Percentiles rank a stretch among this genome's conserved stretches.
Conservation (phyloP, 768 basidiomycete genomes). For the Cystofilobasidium ferigula region DNA sequence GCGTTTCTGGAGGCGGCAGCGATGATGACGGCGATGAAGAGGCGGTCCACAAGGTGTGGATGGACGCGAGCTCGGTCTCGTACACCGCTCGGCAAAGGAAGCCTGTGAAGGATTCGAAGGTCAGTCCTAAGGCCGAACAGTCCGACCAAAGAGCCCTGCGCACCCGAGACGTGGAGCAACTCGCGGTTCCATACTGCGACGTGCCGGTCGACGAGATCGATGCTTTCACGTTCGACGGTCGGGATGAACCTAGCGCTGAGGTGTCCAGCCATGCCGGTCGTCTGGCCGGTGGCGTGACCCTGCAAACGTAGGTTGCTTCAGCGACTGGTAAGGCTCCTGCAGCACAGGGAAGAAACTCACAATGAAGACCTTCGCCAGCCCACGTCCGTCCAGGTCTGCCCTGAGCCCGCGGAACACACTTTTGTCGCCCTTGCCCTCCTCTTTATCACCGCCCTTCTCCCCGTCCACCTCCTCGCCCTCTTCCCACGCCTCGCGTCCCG, state of each 20-base stretch:
- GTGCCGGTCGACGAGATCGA: slow-evolving; percentile 79
- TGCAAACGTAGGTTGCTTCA: no score
- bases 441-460: slow-evolving; percentile 60
- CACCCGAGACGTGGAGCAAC: slow-evolving; percentile 47
- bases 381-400: slow-evolving; percentile 74
- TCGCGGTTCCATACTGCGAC: slow-evolving; percentile 71
- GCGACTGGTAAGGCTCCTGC: no score
- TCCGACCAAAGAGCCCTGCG: not conserved
- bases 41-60: slow-evolving; percentile 19
- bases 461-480: slow-evolving; percentile 53
- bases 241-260: slow-evolving; percentile 79
- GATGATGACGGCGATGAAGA: not conserved
- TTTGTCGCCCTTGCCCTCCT: slow-evolving; percentile 46
- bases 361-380: slow-evolving; percentile 71
- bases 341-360: slow-evolving; percentile 35
- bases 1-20: not conserved
- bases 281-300: slow-evolving; percentile 80
- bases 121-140: not conserved
- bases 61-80: slow-evolving; percentile 60
- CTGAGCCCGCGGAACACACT: slow-evolving; percentile 78
- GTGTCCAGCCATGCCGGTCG: slow-evolving; percentile 65
- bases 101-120: slow-evolving; percentile 45
- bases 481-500: slow-evolving; percentile 33
- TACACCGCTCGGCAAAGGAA: slow-evolving; percentile 71
- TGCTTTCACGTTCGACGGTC: slow-evolving; percentile 88